Evolutionary conservation across 108 stramenopile species (phyloP).

Genomic region (Fistulifera solaris): DNA sequence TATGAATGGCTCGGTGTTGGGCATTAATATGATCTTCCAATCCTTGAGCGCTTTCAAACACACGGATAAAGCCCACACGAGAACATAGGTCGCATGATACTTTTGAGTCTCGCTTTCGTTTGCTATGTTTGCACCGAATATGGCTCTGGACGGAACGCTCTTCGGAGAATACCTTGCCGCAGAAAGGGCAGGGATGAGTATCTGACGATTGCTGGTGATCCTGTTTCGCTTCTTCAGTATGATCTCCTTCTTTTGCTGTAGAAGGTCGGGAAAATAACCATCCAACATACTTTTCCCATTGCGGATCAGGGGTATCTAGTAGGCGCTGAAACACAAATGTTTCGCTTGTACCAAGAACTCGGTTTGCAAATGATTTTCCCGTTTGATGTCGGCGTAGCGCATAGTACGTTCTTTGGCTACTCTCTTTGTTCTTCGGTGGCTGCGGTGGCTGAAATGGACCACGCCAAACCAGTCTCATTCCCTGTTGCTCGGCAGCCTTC

Average conservation of each 20-base stretch:
- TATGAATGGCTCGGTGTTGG: slow-evolving; percentile 58
- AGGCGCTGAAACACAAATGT: slow-evolving; percentile 52
- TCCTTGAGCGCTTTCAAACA: slow-evolving; percentile 46
- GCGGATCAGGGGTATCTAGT: neutral
- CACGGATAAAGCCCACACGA: slow-evolving; percentile 10
- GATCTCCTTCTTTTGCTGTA: neutral
- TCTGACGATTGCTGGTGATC: neutral
- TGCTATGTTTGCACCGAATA: slow-evolving; percentile 21
- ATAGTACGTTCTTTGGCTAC: slow-evolving; percentile 26
- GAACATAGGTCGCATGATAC: neutral
- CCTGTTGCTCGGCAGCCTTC: slow-evolving; percentile 47
- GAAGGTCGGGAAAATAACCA: neutral
- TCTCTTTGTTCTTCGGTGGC: neutral
- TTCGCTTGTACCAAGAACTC: slow-evolving; percentile 46
- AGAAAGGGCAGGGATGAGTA: slow-evolving; percentile 38
- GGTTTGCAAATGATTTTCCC: slow-evolving; percentile 66
- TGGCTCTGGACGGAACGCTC: slow-evolving; percentile 66
- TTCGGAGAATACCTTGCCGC: slow-evolving; percentile 54
- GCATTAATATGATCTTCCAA: slow-evolving; percentile 55
- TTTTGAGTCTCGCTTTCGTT: slow-evolving; percentile 21
- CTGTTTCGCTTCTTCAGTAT: neutral
- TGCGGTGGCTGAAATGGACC: slow-evolving; percentile 50
- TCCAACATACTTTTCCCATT: neutral
- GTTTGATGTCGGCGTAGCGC: slow-evolving; percentile 71
- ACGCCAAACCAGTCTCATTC: slow-evolving; percentile 42